Percentiles rank a stretch among this genome's conserved stretches.
phyloP scores from a whole-genome alignment of 1,139 yeast species.

The Candida sanyaensis region DNA sequence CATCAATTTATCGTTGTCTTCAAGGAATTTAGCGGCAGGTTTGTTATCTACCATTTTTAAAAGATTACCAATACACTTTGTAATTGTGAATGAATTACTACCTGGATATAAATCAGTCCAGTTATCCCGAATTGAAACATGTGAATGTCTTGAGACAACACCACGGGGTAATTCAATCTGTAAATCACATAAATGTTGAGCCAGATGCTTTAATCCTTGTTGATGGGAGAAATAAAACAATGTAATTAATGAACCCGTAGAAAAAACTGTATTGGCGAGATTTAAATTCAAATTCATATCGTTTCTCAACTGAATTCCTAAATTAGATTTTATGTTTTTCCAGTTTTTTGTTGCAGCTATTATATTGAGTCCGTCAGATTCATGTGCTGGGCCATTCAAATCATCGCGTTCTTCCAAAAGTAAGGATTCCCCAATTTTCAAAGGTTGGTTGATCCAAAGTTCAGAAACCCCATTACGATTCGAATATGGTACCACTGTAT shows the following conservation, averaged over 20 bases:
- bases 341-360: constrained; percentile 41
- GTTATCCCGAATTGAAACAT: constrained; percentile 22
- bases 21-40: constrained; percentile 55
- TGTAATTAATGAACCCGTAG: constrained; percentile 38
- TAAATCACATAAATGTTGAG: constrained; percentile 34
- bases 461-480: constrained; percentile 47
- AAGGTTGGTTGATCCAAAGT: constrained; percentile 43
- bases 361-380: constrained; percentile 36
- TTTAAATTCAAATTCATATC: constrained; percentile 22
- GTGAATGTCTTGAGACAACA: constrained; percentile 20
- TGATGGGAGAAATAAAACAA: constrained; percentile 31
- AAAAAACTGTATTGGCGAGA: constrained; percentile 44
- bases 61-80: constrained; percentile 52
- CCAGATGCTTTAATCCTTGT: constrained; percentile 17
- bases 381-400: constrained; percentile 21
- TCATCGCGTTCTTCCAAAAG: constrained; percentile 28
- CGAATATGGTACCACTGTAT: constrained; percentile 41
- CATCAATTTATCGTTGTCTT: constrained; percentile 42
- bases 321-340: constrained; percentile 31
- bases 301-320: constrained; percentile 22
- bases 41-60: constrained; percentile 47
- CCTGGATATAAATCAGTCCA: constrained; percentile 34
- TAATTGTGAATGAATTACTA: constrained; percentile 29
- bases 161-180: constrained; percentile 25
- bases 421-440: constrained; percentile 24